Base-by-base conservation (phyloP, 768 basidiomycete species). In the Mycena epipterygia region DNA sequence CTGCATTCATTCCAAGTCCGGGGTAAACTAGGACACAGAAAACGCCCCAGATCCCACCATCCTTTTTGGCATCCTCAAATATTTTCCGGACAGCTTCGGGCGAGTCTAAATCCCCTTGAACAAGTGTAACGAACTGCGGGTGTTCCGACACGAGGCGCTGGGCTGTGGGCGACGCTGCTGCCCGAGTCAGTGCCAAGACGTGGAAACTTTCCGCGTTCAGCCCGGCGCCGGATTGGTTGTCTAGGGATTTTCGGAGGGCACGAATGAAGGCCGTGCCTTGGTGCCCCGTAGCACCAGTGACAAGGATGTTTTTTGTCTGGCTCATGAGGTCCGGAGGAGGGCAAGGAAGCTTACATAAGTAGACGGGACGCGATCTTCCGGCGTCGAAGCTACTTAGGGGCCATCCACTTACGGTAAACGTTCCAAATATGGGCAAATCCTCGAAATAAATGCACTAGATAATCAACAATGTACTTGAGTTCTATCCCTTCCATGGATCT, bases 221-320 rank as follows among this genome's bases (percentile, higher is more conserved):
- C 61, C n/a, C n/a, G n/a, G n/a, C n/a, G n/a, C n/a, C n/a, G n/a
- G n/a, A n/a, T n/a, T n/a, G n/a, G n/a, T n/a, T n/a, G n/a, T n/a
- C n/a, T n/a, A n/a, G n/a, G 21, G 69, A 17, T 30, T 51, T 64
- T 55, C 59, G 72, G 17, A 81, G 73, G 21, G 81, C 75, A 3
- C 75, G 51, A 58, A 84, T 78, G 44, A 84, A 53, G 8, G 82
- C 78, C 25, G 59, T 62, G 23, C 83, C 83, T 78, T 84, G 83
- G 46, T 78, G 78, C n/a, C 83, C 83, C n/a, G 83, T 84, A 4
- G 82, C 81, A 8, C 82, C 83, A 32, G 76, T 74, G 44, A 84
- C 79, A 29, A 84, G 77, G 42, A 84, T 52, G 12, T 52, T 52
- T 17, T 52, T n/a, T n/a, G n/a, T 30, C 30, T 16, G 16, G 27